phyloP scores from a whole-genome alignment of 2,329 filamentous ascomycete genomes.

The Diaporthe humulicola region DNA sequence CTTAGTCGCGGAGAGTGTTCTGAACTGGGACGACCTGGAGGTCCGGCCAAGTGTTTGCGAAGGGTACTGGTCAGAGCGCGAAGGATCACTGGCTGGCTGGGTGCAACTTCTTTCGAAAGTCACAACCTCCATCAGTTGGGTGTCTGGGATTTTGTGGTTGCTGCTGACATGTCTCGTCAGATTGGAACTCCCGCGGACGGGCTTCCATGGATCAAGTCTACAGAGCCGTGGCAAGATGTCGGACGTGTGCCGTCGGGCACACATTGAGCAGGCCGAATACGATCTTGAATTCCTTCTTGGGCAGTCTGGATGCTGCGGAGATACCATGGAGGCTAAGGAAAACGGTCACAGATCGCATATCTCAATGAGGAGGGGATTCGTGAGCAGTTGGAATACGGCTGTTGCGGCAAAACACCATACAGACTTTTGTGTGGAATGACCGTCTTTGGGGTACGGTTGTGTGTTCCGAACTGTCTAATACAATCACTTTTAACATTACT shows the following conservation, averaged over 20 bases:
- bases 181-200: background rate
- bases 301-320: background rate
- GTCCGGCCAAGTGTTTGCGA: background rate
- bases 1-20: constrained; percentile 7
- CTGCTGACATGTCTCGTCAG: background rate
- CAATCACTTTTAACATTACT: no score
- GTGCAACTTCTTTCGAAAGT: background rate
- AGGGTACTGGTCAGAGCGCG: background rate
- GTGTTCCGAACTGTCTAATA: no score
- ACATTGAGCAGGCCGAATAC: background rate
- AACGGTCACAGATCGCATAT: background rate
- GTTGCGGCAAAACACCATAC: background rate
- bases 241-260: background rate
- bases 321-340: background rate
- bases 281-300: background rate
- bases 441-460: no score
- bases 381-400: background rate
- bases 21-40: constrained; percentile 16
- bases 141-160: background rate
- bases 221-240: background rate
- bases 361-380: background rate
- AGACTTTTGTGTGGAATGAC: background rate
- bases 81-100: background rate
- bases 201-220: background rate
- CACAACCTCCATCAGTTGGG: background rate